Evolutionary conservation across 257 asterid genomes (phyloP).

Genomic region (Solanum chmielewskii): DNA sequence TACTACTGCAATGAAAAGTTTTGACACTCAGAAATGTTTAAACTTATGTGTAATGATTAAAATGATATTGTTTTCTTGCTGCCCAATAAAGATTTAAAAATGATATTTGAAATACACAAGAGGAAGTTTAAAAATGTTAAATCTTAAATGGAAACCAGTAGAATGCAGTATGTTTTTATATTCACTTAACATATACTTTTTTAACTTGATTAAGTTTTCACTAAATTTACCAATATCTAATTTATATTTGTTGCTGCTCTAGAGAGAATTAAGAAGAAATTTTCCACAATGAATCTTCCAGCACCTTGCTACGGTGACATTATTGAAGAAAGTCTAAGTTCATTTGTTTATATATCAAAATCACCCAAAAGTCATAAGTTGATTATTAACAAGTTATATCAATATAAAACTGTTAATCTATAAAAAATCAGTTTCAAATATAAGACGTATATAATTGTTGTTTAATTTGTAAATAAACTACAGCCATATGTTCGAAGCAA

Average conservation of each 20-base stretch:
- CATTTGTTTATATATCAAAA: background rate
- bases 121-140: background rate
- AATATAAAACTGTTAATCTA: too few species aligned
- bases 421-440: background rate
- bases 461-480: background rate
- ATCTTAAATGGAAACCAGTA: background rate
- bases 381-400: background rate
- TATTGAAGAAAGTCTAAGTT: background rate
- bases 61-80: background rate
- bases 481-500: background rate
- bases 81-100: background rate
- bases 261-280: background rate
- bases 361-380: background rate
- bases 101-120: background rate
- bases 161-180: background rate
- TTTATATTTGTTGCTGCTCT: background rate
- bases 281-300: background rate
- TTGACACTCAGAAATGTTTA: background rate
- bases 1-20: background rate
- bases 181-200: too few species aligned
- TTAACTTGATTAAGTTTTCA: too few species aligned
- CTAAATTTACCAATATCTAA: too few species aligned
- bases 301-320: background rate
- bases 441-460: background rate
- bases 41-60: background rate